These are phyloP conservation scores for Pueraria montana DNA, from an alignment of 306 rosid species.

Conservation along the genomic window DNA sequence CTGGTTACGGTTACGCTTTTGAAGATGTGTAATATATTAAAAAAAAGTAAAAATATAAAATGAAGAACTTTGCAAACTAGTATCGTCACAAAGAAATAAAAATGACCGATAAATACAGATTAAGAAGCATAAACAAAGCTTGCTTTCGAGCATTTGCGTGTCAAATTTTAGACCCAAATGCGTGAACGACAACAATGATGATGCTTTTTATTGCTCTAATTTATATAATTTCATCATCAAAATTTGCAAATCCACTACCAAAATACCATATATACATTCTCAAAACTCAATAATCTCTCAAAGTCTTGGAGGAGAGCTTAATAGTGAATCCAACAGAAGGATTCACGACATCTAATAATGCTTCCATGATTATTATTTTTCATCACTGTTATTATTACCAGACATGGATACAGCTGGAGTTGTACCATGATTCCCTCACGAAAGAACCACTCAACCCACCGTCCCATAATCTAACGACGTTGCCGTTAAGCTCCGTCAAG, in stretches of 20 bases:
- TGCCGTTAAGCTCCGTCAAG: conserved; percentile 76
- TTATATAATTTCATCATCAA: not conserved
- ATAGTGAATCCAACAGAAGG: not conserved
- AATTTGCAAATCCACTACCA: conserved; percentile 22
- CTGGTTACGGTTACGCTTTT: no score
- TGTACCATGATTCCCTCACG: conserved; percentile 19
- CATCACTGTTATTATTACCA: conserved; percentile 36
- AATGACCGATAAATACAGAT: not conserved
- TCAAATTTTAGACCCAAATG: conserved; percentile 15
- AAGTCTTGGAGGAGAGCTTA: conserved; percentile 6
- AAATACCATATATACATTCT: conserved; percentile 34
- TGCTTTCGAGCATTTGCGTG: not conserved
- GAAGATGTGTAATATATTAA: no score
- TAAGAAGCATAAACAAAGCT: not conserved
- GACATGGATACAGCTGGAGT: conserved; percentile 46
- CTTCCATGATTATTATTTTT: not conserved
- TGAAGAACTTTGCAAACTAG: not conserved
- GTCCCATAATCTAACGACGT: conserved; percentile 80
- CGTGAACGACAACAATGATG: not conserved
- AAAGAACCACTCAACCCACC: conserved; percentile 26
- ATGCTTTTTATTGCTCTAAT: not conserved
- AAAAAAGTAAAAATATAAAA: no score
- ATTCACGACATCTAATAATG: conserved; percentile 19
- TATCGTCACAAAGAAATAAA: not conserved
- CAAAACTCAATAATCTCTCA: conserved; percentile 32